Evolutionary conservation across 2,329 filamentous ascomycete genomes (phyloP), one percentile per base, ranked within the genome.

Genomic region (Ceratocystis harringtonii): DNA sequence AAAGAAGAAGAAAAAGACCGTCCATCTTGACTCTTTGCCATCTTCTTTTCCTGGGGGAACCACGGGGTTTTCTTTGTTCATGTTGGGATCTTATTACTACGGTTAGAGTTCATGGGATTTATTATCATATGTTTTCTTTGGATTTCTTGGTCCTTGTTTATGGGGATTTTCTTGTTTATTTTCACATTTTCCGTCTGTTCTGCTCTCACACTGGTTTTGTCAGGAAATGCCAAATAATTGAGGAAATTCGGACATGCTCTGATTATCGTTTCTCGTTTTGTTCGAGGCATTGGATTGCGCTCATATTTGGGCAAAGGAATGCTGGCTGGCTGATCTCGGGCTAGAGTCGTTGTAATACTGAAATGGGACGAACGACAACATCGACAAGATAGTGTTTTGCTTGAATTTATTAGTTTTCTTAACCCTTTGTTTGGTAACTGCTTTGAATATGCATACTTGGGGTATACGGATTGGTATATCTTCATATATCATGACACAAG

Each of bases 41-140:
- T 22, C 32, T 25, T 50, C 41, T 17, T 52, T 44, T 64, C 52
- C 32, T 32, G 32, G 52, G n/a, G 32, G 28, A 17, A 6, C 30
- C 8, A 36, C 5, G 50, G 19, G 32, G 19, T 36, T 44, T 57
- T 41, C 36, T 12, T 25, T 22, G 52, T 22, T 15, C 30, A 22
- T 57, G 52, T 15, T 57, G 43, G 36, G 32, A 52, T 50, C 43
- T 60, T 66, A 30, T 57, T 57, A 57, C 52, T 57, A 57, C 52
- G 52, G 52, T 57, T 57, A 57, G 52, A 57, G 52, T 57, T 30
- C 25, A 57, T 28, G 22, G 52, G 52, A 61, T 30, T 41, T 63
- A 41, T 45, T 62, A 22, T 30, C 32, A 48, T 55, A 41, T 62
- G 43, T 63, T 60, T 30, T 62, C 50, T 63, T 32, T 25, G 25